phyloP scores from a whole-genome alignment of 2,329 filamentous ascomycete genomes.

The Colletotrichum neosansevieriae region DNA sequence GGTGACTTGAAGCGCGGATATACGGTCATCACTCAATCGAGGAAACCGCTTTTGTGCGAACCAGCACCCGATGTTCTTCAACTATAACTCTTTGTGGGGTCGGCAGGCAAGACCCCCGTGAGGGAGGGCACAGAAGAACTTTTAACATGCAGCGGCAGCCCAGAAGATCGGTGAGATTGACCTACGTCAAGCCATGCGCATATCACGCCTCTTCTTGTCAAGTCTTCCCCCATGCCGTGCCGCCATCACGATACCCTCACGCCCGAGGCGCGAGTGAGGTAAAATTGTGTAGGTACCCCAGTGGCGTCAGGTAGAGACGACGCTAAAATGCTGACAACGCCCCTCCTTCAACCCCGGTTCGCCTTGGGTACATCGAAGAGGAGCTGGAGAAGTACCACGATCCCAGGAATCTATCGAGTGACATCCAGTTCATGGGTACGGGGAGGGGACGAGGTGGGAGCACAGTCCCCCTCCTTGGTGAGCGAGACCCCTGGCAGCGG shows the following conservation, averaged over 20 bases:
- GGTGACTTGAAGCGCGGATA: too few species aligned
- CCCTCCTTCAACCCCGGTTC: neutral
- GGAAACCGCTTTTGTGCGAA: too few species aligned
- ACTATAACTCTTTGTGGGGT: neutral
- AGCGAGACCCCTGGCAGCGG: slow-evolving; percentile 6
- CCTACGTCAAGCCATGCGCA: slow-evolving; percentile 7
- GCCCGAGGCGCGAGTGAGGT: slow-evolving; percentile 18
- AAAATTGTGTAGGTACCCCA: slow-evolving; percentile 1
- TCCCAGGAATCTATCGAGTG: neutral
- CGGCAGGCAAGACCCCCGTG: neutral
- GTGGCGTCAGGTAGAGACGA: slow-evolving; percentile 15
- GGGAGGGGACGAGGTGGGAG: slow-evolving; percentile 16
- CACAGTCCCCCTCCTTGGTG: neutral
- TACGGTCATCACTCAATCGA: too few species aligned
- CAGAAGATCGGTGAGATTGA: slow-evolving; percentile 8
- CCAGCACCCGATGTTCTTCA: neutral
- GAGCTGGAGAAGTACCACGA: neutral
- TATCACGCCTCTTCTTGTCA: neutral
- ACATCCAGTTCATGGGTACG: slow-evolving; percentile 18
- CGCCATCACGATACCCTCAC: slow-evolving; percentile 23
- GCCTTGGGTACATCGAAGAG: neutral
- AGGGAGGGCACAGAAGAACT: neutral
- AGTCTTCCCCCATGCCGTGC: slow-evolving; percentile 3
- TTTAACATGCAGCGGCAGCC: slow-evolving; percentile 6
- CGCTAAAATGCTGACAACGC: slow-evolving; percentile 14